A percentile compares a stretch with the other conserved stretches of the same genome.
These are phyloP conservation scores for Exsudoporus frostii DNA, from an alignment of 768 basidiomycete genomes.

Conservation along the genomic window DNA sequence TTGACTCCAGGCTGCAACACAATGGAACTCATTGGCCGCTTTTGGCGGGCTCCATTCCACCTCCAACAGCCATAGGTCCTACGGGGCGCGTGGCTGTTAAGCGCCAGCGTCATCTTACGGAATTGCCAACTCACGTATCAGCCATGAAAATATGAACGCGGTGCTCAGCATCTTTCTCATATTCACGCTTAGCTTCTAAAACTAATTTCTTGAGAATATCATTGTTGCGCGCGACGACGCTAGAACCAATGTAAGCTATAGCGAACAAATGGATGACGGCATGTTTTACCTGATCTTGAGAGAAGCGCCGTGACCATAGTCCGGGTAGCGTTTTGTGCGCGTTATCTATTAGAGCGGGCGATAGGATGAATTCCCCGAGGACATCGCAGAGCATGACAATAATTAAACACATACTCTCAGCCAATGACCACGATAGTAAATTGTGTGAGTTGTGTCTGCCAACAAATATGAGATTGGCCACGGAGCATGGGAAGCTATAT, in stretches of 20 bases:
- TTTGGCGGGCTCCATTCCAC: slow-evolving; percentile 86
- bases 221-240: slow-evolving; percentile 85
- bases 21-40: slow-evolving; percentile 90
- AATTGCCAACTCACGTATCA: slow-evolving; percentile 63
- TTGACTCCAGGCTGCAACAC: slow-evolving; percentile 87
- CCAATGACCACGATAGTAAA: slow-evolving; percentile 90
- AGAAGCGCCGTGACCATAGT: slow-evolving; percentile 69
- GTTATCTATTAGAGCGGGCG: slow-evolving; percentile 54
- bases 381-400: slow-evolving; percentile 5
- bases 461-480: slow-evolving; percentile 14
- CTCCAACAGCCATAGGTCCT: slow-evolving; percentile 79
- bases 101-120: slow-evolving; percentile 1
- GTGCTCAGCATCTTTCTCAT: slow-evolving; percentile 88
- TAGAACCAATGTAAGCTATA: slow-evolving; percentile 28
- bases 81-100: slow-evolving; percentile 4
- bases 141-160: slow-evolving; percentile 88
- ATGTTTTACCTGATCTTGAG: slow-evolving; percentile 71
- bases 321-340: slow-evolving; percentile 71
- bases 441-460: slow-evolving; percentile 81
- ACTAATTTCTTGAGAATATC: slow-evolving; percentile 86
- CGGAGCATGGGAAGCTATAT: slow-evolving; percentile 9
- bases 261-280: slow-evolving; percentile 16
- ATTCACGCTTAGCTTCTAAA: slow-evolving; percentile 81
- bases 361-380: slow-evolving; percentile 21
- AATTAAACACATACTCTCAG: slow-evolving; percentile 53